These are phyloP conservation scores for Albophoma yamanashiensis DNA, from an alignment of 2,329 filamentous ascomycete species.

Conservation along the genomic window DNA sequence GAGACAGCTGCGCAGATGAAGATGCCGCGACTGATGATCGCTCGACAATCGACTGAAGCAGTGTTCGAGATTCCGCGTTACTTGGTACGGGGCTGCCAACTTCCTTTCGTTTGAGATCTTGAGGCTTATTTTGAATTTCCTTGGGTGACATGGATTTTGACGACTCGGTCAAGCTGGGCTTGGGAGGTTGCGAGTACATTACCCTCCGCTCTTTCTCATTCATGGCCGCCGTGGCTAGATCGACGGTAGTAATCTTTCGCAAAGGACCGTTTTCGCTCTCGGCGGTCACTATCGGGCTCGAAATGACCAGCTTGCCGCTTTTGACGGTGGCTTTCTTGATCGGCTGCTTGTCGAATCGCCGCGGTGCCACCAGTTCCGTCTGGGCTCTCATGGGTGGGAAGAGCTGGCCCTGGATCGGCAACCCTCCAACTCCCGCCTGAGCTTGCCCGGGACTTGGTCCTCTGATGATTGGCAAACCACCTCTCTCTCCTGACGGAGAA, in stretches of 20 bases:
- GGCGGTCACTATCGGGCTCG: conserved; percentile 33
- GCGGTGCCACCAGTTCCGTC: conserved; percentile 11
- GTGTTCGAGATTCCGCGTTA: not conserved
- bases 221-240: conserved; percentile 35
- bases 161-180: conserved; percentile 20
- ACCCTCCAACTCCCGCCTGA: conserved; percentile 23
- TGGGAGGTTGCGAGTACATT: conserved; percentile 12
- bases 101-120: conserved; percentile 27
- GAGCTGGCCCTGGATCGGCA: conserved; percentile 27
- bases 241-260: conserved; percentile 36
- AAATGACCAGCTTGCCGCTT: conserved; percentile 34
- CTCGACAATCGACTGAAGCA: conserved; percentile 1
- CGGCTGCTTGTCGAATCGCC: conserved; percentile 5
- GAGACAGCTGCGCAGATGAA: conserved; percentile 36
- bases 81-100: conserved; percentile 8
- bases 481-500: conserved; percentile 6
- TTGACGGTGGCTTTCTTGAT: conserved; percentile 16
- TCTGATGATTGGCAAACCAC: conserved; percentile 25
- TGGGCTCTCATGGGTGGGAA: conserved; percentile 29
- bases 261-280: conserved; percentile 26
- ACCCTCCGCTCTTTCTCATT: conserved; percentile 34
- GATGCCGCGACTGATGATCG: conserved; percentile 9
- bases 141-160: conserved; percentile 21
- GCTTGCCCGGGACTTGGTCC: conserved; percentile 24
- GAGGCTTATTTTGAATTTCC: conserved; percentile 21